Conservation (phyloP, 2,329 filamentous ascomycete species). For the Colletotrichum agaves region DNA sequence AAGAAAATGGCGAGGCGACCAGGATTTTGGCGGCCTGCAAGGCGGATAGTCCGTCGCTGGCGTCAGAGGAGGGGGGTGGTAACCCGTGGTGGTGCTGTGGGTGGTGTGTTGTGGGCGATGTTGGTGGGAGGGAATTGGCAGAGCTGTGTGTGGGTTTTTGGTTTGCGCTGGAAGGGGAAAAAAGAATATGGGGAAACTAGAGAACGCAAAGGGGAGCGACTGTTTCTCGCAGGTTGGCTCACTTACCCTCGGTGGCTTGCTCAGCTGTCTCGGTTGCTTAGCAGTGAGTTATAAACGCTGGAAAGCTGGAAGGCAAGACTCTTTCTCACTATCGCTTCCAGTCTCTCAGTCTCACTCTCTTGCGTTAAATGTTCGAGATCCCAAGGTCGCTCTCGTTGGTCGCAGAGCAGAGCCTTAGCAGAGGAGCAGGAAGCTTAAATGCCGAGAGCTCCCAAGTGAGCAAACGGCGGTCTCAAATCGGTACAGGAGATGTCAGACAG, state of each 20-base stretch:
- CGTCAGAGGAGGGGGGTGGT: conserved; percentile 16
- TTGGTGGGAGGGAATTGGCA: conserved; percentile 32
- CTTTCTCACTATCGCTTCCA: background rate
- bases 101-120: conserved; percentile 29
- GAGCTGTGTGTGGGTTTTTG: conserved; percentile 36
- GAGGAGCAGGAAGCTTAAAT: conserved; percentile 32
- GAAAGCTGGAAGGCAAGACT: background rate
- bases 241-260: conserved; percentile 26
- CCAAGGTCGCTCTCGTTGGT: conserved; percentile 6
- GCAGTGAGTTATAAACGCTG: background rate
- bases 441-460: conserved; percentile 23
- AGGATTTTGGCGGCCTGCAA: conserved; percentile 23
- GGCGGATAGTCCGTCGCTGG: conserved; percentile 25
- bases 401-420: conserved; percentile 8
- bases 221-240: conserved; percentile 12
- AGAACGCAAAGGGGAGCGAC: conserved; percentile 29
- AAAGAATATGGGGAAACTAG: conserved; percentile 36
- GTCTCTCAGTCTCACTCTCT: background rate
- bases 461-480: conserved; percentile 31
- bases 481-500: conserved; percentile 34
- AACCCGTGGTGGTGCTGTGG: conserved; percentile 12
- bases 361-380: background rate
- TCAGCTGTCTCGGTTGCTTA: conserved; percentile 3
- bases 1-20: conserved; percentile 17
- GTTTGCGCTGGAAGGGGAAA: conserved; percentile 35